phyloP scores from a whole-genome alignment of 176 grass and related monocot species.

The Chloris gayana region DNA sequence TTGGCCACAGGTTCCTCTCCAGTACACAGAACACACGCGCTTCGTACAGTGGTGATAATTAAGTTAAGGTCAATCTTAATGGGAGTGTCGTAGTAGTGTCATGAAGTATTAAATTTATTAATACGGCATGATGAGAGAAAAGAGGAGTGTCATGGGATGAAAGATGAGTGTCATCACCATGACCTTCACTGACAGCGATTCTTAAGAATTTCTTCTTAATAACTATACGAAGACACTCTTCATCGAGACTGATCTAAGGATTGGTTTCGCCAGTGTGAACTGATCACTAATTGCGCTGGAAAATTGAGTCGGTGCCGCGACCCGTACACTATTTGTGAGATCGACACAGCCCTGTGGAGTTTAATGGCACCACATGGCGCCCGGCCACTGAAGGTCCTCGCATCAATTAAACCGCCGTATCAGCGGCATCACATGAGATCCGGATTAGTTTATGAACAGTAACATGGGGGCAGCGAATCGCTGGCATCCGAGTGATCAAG shows the following conservation, averaged over 20 bases:
- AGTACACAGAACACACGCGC: not conserved
- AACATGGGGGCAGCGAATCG: constrained; percentile 27
- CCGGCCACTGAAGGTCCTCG: not conserved
- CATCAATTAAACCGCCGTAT: constrained; percentile 3
- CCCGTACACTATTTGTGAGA: not conserved
- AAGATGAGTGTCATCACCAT: too few relatives aligned
- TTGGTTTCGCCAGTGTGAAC: not conserved
- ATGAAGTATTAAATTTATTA: too few relatives aligned
- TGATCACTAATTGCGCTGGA: not conserved
- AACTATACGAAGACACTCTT: too few relatives aligned
- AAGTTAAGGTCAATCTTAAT: too few relatives aligned
- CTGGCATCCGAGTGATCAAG: not conserved
- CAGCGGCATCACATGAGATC: constrained; percentile 33
- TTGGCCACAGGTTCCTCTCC: not conserved
- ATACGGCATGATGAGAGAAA: too few relatives aligned
- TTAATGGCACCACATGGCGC: constrained; percentile 44
- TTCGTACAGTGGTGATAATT: not conserved
- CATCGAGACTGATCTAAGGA: too few relatives aligned
- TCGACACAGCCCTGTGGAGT: not conserved
- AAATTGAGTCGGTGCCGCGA: not conserved
- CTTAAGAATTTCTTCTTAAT: too few relatives aligned
- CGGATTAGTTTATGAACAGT: constrained; percentile 35
- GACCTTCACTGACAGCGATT: too few relatives aligned
- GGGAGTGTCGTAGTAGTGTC: too few relatives aligned
- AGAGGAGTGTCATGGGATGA: too few relatives aligned